Evolutionary conservation across 805 yeast species (phyloP).

Genomic region (Metschnikowia lochheadii): DNA sequence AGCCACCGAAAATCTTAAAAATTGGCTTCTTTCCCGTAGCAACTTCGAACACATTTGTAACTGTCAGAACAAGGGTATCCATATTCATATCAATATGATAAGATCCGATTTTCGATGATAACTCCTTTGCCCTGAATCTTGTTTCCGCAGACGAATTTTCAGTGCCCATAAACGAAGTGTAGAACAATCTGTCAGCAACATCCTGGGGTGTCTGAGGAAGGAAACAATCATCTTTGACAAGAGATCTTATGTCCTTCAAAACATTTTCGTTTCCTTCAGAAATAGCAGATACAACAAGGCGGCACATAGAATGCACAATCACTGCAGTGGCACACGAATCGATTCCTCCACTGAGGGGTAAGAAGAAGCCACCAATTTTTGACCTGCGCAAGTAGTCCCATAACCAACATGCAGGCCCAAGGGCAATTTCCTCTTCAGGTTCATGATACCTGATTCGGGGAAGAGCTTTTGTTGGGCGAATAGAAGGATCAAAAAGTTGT

Average conservation of each 20-base stretch:
- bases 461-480: conserved; percentile 53
- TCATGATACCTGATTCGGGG: conserved; percentile 55
- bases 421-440: conserved; percentile 95
- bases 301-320: conserved; percentile 91
- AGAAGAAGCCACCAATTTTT: conserved; percentile 83
- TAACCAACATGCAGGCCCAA: conserved; percentile 99
- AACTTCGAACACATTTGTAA: conserved; percentile 71
- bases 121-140: conserved; percentile 69
- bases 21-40: conserved; percentile 89
- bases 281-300: conserved; percentile 71
- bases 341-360: conserved; percentile 95
- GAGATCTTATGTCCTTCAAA: conserved; percentile 63
- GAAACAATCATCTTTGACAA: conserved; percentile 61
- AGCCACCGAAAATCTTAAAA: conserved; percentile 90
- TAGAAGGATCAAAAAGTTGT: conserved; percentile 54
- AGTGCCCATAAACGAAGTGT: conserved; percentile 95
- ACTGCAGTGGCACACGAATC: conserved; percentile 97
- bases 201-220: conserved; percentile 72
- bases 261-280: conserved; percentile 70
- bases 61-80: conserved; percentile 76
- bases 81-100: conserved; percentile 90
- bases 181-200: conserved; percentile 71
- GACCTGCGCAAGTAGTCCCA: conserved; percentile 97
- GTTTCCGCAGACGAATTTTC: conserved; percentile 88
- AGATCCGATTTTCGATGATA: conserved; percentile 75